phyloP scores from a whole-genome alignment of 2,329 filamentous ascomycete species.

The Colletotrichum sp. region DNA sequence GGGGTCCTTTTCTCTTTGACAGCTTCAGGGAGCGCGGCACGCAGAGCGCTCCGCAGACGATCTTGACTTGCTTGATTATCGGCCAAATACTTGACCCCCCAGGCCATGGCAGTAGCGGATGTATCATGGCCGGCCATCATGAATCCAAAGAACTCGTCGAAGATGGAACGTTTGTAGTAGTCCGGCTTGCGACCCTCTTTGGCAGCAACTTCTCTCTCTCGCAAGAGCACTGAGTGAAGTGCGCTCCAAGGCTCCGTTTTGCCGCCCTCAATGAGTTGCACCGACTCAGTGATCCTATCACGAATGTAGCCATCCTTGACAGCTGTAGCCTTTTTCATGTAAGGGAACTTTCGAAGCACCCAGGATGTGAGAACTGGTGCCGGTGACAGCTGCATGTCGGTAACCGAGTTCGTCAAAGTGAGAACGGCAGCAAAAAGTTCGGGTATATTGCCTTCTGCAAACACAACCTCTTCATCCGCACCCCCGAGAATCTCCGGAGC shows the following conservation, averaged over 20 bases:
- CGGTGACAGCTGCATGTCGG: conserved; percentile 31
- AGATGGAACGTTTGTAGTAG: background rate
- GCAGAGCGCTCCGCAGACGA: conserved; percentile 25
- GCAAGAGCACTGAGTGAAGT: conserved; percentile 34
- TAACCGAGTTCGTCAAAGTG: conserved; percentile 31
- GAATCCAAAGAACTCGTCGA: background rate
- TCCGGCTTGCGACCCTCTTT: conserved; percentile 14
- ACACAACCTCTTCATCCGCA: background rate
- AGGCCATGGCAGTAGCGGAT: background rate
- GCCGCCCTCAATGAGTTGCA: conserved; percentile 23
- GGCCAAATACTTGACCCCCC: conserved; percentile 27
- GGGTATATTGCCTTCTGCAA: conserved; percentile 17
- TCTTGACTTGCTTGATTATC: conserved; percentile 22
- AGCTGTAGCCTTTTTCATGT: conserved; percentile 30
- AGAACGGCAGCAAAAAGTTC: conserved; percentile 28
- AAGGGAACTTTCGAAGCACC: conserved; percentile 30
- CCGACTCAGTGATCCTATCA: conserved; percentile 25
- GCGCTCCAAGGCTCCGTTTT: conserved; percentile 29
- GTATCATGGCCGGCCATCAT: conserved; percentile 8
- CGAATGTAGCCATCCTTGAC: conserved; percentile 33
- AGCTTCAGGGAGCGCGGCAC: conserved; percentile 18
- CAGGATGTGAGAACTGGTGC: conserved; percentile 30
- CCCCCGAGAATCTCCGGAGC: background rate
- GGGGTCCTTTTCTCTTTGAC: conserved; percentile 24
- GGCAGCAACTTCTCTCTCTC: conserved; percentile 31